Conservation (phyloP, 2,329 filamentous ascomycete genomes). For the Cucurbitaria berberidis region DNA sequence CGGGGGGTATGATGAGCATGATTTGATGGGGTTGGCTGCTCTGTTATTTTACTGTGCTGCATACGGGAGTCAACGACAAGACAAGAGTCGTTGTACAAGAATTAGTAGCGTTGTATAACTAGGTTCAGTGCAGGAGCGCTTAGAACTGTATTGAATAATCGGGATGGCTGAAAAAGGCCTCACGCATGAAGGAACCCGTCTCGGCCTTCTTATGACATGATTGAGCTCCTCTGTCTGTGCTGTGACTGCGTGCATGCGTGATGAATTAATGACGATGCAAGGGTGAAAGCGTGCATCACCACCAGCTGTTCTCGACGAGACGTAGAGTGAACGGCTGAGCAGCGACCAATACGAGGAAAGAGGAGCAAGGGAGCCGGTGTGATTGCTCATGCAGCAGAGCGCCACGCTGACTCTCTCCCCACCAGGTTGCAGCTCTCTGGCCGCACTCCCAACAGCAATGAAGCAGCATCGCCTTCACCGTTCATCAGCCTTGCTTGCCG, state of each 20-base stretch:
- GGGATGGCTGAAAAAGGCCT: conserved; percentile 9
- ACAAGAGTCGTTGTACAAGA: conserved; percentile 2
- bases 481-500: background rate
- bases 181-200: conserved; percentile 10
- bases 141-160: conserved; percentile 14
- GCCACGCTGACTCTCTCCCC: background rate
- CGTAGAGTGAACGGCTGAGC: no score
- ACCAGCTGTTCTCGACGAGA: no score
- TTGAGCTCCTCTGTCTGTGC: background rate
- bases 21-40: conserved; percentile 3
- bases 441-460: background rate
- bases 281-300: background rate
- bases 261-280: background rate
- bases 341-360: background rate
- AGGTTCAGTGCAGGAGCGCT: conserved; percentile 14
- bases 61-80: conserved; percentile 1
- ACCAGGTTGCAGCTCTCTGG: no score
- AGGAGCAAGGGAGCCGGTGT: background rate
- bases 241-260: background rate
- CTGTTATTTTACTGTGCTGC: conserved; percentile 1
- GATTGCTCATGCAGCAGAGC: background rate
- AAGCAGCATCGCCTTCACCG: background rate
- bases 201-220: background rate
- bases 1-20: conserved; percentile 3
- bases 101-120: conserved; percentile 26